A percentile compares a stretch with the other conserved stretches of the same genome.
Evolutionary conservation across 1,284 basidiomycete species (phyloP).

Genomic region (Malassezia caprae): DNA sequence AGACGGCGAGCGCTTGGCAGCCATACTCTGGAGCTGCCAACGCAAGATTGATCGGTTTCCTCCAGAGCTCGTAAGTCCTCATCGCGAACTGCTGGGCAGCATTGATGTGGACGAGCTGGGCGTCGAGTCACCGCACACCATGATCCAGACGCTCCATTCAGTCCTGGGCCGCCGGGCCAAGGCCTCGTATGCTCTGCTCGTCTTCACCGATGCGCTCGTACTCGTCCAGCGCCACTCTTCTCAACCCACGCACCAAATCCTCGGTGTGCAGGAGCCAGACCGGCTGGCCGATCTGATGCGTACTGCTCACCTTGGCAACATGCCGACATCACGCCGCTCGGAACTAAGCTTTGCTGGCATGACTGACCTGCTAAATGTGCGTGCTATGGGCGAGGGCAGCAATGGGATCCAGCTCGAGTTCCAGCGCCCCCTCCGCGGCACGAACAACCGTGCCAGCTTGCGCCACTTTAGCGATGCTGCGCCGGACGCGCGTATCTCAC

Average conservation of each 20-base stretch:
- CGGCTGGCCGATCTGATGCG: slow-evolving; percentile 54
- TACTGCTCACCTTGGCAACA: slow-evolving; percentile 5
- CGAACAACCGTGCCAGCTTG: slow-evolving; percentile 69
- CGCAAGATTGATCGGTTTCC: slow-evolving; percentile 84
- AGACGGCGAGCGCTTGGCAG: slow-evolving; percentile 76
- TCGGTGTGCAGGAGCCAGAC: slow-evolving; percentile 75
- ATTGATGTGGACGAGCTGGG: slow-evolving; percentile 75
- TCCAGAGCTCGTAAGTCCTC: slow-evolving; percentile 54
- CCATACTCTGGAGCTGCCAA: slow-evolving; percentile 75
- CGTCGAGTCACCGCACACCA: background rate
- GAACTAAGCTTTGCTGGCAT: slow-evolving; percentile 10
- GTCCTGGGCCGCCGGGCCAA: slow-evolving; percentile 5
- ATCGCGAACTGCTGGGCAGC: slow-evolving; percentile 77
- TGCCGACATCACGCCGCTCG: background rate
- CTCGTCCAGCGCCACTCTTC: slow-evolving; percentile 75
- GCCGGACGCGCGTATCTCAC: slow-evolving; percentile 54
- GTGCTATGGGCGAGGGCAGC: background rate
- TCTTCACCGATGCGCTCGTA: slow-evolving; percentile 89
- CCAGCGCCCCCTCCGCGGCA: slow-evolving; percentile 11
- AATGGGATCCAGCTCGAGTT: background rate
- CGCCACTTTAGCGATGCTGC: slow-evolving; percentile 66
- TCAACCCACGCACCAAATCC: slow-evolving; percentile 61
- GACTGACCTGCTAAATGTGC: background rate
- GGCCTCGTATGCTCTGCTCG: slow-evolving; percentile 56
- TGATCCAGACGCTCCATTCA: slow-evolving; percentile 7